A percentile compares a stretch with the other conserved stretches of the same genome.
Conservation (phyloP, 108 stramenopile species). For the Discostella stelligeroides region DNA sequence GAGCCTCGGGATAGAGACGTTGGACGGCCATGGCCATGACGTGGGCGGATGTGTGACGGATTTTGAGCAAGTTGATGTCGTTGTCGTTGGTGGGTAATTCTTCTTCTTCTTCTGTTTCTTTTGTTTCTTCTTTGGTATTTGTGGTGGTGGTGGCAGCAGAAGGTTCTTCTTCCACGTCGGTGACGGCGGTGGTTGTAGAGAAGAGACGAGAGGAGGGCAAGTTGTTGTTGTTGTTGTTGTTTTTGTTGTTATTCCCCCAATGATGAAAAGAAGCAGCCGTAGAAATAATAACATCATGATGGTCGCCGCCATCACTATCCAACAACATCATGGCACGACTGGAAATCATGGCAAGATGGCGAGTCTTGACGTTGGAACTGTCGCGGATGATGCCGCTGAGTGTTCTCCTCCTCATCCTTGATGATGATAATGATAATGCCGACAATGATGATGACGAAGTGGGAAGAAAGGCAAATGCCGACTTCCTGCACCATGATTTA, state of each 20-base stretch:
- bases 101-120: constrained; percentile 33
- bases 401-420: too few species aligned
- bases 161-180: not conserved
- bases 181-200: not conserved
- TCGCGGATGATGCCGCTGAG: too few species aligned
- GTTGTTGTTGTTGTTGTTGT: too few species aligned
- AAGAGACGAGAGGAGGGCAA: constrained; percentile 16
- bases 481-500: constrained; percentile 1
- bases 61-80: constrained; percentile 80
- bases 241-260: too few species aligned
- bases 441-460: not conserved
- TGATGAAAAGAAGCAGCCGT: too few species aligned
- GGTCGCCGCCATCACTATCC: not conserved
- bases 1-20: constrained; percentile 87
- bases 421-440: too few species aligned
- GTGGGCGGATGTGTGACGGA: constrained; percentile 96
- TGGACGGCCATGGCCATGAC: constrained; percentile 99
- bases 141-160: too few species aligned
- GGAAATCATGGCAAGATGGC: not conserved
- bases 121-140: too few species aligned
- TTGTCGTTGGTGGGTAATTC: constrained; percentile 96
- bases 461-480: constrained; percentile 21
- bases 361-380: not conserved
- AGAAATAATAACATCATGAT: too few species aligned
- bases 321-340: not conserved